A percentile compares a stretch with the other conserved stretches of the same genome.
These are phyloP conservation scores for Aspergillus ellipticus DNA, from an alignment of 495 filamentous ascomycete species.

Conservation along the genomic window DNA sequence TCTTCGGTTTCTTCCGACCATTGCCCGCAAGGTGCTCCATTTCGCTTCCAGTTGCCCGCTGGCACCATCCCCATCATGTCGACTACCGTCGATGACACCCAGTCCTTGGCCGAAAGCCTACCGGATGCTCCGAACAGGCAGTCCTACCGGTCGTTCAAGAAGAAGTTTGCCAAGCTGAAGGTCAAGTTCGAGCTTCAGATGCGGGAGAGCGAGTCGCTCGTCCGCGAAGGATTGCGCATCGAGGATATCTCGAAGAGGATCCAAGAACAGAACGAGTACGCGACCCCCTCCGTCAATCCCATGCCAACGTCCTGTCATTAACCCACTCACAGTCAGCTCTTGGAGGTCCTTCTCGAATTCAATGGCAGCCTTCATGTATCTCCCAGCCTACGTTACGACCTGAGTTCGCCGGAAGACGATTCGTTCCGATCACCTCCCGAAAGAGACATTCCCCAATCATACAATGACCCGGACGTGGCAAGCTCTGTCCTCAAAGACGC, in stretches of 20 bases:
- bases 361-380: conserved; percentile 76
- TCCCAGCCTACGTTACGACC: conserved; percentile 64
- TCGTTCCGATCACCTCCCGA: conserved; percentile 36
- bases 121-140: conserved; percentile 38
- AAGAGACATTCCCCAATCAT: conserved; percentile 32
- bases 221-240: conserved; percentile 72
- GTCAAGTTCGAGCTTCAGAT: conserved; percentile 79
- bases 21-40: not conserved
- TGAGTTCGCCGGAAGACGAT: conserved; percentile 42
- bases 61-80: conserved; percentile 25
- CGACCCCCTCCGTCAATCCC: not conserved
- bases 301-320: conserved; percentile 9
- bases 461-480: conserved; percentile 36
- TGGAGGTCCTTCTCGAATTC: conserved; percentile 82
- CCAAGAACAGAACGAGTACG: conserved; percentile 81
- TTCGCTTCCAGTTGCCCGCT: not conserved
- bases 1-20: not conserved
- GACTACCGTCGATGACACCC: conserved; percentile 25
- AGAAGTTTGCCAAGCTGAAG: conserved; percentile 94
- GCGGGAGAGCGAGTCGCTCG: conserved; percentile 72
- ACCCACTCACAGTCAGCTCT: conserved; percentile 54
- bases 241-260: conserved; percentile 71
- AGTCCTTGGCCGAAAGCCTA: conserved; percentile 25
- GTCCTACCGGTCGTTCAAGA: conserved; percentile 51
- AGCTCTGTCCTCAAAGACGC: conserved; percentile 43